Base-by-base conservation (phyloP, 31 red algal genomes). In the Odonthalia washingtoniensis region DNA sequence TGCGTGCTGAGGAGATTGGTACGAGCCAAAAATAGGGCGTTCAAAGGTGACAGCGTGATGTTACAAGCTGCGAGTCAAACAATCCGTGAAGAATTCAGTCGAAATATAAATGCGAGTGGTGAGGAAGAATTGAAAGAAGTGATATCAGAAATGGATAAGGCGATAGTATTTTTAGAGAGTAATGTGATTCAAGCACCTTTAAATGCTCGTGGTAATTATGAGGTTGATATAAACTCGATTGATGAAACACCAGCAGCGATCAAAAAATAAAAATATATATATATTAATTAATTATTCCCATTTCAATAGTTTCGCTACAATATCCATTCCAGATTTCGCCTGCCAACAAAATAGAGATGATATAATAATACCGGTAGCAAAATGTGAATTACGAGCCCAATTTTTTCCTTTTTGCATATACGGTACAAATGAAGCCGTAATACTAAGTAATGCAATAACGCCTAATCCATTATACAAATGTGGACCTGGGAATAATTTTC, bases 401-500 rank as follows among this genome's bases (percentile, higher is more conserved):
- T 87, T 76, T 80, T 94, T 97, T 37, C 94, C 92, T 42, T 87
- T 90, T 77, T 94, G 96, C 96, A 98, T 98, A 64, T 86, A 88
- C 46, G 96, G 96, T 2, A 94, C 96, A 31, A 98, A 82, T 3
- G 89, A 49, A 17, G 90, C 78, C 93, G 91, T 98, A 21, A 91
- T 74, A 72, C 88, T 94, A 65, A 98, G 81, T 27, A 77, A 30
- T 1, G 96, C 91, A 21, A 98, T 93, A 37, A 94, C 35, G 12
- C 93, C 89, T 77, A 98, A 72, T 3, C 96, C 96, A 2, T 90
- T 90, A 68, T 98, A 98, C 66, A 98, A 90, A 88, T 98, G 96
- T 3, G 96, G 96, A 24, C 96, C 96, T 0, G 96, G 96, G 85
- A 98, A 98, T 5, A 98, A 77, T 70, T 98, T 98, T 21, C 96